These are phyloP conservation scores for Syncephalastrum monosporum DNA, from an alignment of 371 early-diverging fungal genomes.

Conservation along the genomic window DNA sequence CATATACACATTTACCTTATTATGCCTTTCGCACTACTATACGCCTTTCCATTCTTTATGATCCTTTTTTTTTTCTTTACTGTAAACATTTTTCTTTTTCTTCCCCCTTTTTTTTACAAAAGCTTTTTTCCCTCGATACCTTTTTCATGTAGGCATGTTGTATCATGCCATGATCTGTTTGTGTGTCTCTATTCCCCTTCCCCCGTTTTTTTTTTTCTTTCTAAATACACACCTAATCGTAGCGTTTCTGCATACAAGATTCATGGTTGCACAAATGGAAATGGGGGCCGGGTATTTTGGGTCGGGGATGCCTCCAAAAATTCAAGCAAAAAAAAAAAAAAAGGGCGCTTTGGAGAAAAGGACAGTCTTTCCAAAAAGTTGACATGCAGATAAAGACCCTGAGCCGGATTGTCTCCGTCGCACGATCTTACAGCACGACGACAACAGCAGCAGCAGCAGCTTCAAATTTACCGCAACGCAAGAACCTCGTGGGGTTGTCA, in stretches of 20 bases:
- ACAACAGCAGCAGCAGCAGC: neutral
- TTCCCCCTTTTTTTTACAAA: conserved; percentile 4
- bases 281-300: too few species aligned
- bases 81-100: neutral
- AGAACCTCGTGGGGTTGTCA: conserved; percentile 51
- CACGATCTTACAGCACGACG: too few species aligned
- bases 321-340: too few species aligned
- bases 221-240: too few species aligned
- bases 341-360: too few species aligned
- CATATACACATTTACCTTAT: conserved; percentile 2
- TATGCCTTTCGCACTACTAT: conserved; percentile 1
- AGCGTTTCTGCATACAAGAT: too few species aligned
- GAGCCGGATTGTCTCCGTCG: too few species aligned
- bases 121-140: conserved; percentile 2
- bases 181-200: neutral
- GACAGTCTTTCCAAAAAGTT: too few species aligned
- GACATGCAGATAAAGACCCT: too few species aligned
- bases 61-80: conserved; percentile 8
- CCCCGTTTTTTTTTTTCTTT: neutral
- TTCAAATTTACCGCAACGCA: conserved; percentile 8
- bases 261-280: too few species aligned
- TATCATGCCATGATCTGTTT: too few species aligned
- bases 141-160: neutral
- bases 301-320: too few species aligned
- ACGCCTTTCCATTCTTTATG: neutral